Evolutionary conservation across 202 grass and related monocot species (phyloP), one percentile per base, ranked within the genome.

Genomic region (Carex sylvatica): DNA sequence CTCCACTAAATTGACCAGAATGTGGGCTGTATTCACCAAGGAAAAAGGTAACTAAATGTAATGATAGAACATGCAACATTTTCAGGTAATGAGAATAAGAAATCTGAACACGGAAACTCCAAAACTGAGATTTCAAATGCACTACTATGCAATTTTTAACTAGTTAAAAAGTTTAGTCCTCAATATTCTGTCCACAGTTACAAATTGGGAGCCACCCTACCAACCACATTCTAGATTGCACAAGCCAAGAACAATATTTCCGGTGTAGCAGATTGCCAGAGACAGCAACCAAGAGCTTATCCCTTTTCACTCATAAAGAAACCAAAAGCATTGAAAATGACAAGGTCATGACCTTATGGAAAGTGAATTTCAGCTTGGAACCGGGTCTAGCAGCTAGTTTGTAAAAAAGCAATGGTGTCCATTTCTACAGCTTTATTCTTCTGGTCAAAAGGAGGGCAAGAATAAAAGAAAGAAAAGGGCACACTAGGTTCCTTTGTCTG

Each of bases 1-100:
- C 90, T 85, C 95, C 95, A 56, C 79, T 90, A 85, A 95, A 98
- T 71, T 95, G 92, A 89, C 95, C 92, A 78, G 95, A 91, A 28
- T 83, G 72, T 63, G 95, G 95, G 78, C 95, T 98, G 89, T 82
- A 83, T 73, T 82, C 16, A 69, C 83, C 69, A 84, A 86, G 19
- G 4, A 84, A 76, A 44, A 70, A 12, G 87, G 8, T 4, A 69
- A 69, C 6, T 63, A 85, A 64, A 13, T 83, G 18, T 72, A 58
- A 67, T 12, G 46, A 46, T 7, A 87, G 67, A 61, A 31, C 36
- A 46, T 24, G 79, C 20, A 85, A 80, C 5, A 70, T 56, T 62
- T 56, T 73, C 79, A 70, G 23, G 20, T 64, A 79, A 44, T 83
- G 71, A 90, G 62, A 3, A 68, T 9, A 6, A 35, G 33, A 26